These are phyloP conservation scores for Coccomyxa sp. DNA, from an alignment of 139 green algal genomes.

Conservation along the genomic window DNA sequence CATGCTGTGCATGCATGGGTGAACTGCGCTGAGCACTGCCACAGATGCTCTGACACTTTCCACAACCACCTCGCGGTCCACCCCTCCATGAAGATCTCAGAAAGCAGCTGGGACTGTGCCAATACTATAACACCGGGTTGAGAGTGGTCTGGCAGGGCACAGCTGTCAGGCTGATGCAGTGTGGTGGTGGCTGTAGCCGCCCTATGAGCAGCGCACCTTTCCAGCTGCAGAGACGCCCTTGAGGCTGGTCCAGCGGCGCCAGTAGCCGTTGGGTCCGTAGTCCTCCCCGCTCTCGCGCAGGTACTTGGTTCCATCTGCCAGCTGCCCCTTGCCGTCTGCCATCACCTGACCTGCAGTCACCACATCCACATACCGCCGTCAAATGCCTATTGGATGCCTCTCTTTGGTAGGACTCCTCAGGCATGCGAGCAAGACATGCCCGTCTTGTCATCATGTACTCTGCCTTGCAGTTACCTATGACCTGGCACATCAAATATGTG, in stretches of 20 bases:
- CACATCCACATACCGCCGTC: background rate
- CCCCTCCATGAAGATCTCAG: too few relatives aligned
- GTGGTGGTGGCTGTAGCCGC: too few relatives aligned
- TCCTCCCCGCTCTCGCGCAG: slow-evolving; percentile 61
- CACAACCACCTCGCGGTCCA: too few relatives aligned
- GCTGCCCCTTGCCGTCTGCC: slow-evolving; percentile 45
- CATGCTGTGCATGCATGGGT: too few relatives aligned
- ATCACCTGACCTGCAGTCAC: slow-evolving; percentile 22
- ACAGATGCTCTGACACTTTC: too few relatives aligned
- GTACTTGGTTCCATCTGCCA: slow-evolving; percentile 61
- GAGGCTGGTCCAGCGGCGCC: slow-evolving; percentile 69
- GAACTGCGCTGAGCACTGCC: too few relatives aligned
- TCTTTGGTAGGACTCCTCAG: background rate
- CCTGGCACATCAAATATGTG: background rate
- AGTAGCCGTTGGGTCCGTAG: slow-evolving; percentile 70
- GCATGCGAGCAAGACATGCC: background rate
- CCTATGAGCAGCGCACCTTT: slow-evolving; percentile 9
- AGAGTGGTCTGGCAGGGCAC: too few relatives aligned
- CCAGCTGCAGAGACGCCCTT: slow-evolving; percentile 28
- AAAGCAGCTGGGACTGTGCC: too few relatives aligned
- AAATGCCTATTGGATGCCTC: slow-evolving; percentile 5
- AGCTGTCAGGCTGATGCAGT: too few relatives aligned
- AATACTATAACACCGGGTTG: too few relatives aligned
- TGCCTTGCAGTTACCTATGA: slow-evolving; percentile 15
- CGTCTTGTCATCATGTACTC: slow-evolving; percentile 7